A percentile compares a stretch with the other conserved stretches of the same genome.
Conservation (phyloP, 78 protist species). For the Pigoraptor vietnamica region DNA sequence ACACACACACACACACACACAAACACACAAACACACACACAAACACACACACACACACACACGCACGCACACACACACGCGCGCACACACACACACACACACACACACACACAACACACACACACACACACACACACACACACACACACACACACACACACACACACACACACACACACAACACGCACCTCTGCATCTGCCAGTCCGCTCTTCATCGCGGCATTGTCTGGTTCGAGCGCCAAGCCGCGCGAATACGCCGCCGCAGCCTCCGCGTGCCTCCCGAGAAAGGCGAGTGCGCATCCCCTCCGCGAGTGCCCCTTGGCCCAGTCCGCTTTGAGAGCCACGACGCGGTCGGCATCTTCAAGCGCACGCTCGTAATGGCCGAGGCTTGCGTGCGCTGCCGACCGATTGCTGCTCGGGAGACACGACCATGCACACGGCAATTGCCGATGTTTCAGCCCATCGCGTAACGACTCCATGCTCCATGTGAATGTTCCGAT, state of each 20-base stretch:
- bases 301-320: conserved; percentile 23
- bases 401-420: conserved; percentile 8
- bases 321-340: conserved; percentile 12
- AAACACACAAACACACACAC: not conserved
- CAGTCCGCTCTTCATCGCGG: not conserved
- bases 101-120: not conserved
- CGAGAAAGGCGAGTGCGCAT: not conserved
- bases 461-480: not conserved
- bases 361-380: not conserved
- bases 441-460: not conserved
- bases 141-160: not conserved
- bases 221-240: not conserved
- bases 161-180: not conserved
- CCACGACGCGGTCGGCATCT: conserved; percentile 7
- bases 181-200: not conserved
- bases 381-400: not conserved
- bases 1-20: not conserved
- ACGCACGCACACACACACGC: not conserved
- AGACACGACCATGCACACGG: not conserved
- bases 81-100: not conserved
- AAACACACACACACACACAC: not conserved
- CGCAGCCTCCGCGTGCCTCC: not conserved
- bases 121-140: not conserved
- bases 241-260: not conserved
- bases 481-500: not conserved